A percentile compares a stretch with the other conserved stretches of the same genome.
phyloP scores from a whole-genome alignment of 768 basidiomycete species.

The Coprinopsis cinerea region DNA sequence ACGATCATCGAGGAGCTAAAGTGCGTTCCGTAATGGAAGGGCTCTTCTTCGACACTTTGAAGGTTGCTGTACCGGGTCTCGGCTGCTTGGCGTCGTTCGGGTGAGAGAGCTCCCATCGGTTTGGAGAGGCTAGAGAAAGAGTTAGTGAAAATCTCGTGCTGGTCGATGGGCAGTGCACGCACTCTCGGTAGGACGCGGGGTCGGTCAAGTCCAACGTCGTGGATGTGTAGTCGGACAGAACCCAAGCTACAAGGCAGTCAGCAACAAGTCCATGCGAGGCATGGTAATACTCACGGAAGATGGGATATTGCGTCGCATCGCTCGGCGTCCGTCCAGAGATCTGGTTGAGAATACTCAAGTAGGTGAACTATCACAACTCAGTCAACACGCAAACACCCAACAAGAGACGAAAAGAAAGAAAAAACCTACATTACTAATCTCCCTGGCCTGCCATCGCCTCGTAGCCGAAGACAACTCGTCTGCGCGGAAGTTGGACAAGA shows the following conservation, averaged over 20 bases:
- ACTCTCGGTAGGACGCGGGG: slow-evolving; percentile 70
- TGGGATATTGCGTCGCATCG: slow-evolving; percentile 92
- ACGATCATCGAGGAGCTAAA: slow-evolving; percentile 97
- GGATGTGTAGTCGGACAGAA: slow-evolving; percentile 80
- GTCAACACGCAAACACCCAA: neutral
- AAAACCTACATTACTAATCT: slow-evolving; percentile 79
- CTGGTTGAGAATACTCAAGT: slow-evolving; percentile 62
- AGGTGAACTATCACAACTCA: slow-evolving; percentile 5
- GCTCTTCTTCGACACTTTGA: slow-evolving; percentile 74
- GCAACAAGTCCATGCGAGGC: neutral
- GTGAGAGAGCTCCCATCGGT: slow-evolving; percentile 88
- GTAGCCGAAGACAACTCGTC: slow-evolving; percentile 71
- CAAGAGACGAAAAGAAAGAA: neutral
- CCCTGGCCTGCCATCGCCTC: slow-evolving; percentile 80
- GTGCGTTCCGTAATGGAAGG: slow-evolving; percentile 93
- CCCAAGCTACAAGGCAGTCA: slow-evolving; percentile 62
- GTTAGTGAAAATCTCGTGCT: neutral
- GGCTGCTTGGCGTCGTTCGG: slow-evolving; percentile 70
- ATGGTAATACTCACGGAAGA: slow-evolving; percentile 58
- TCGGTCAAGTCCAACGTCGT: slow-evolving; percentile 56
- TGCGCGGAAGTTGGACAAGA: slow-evolving; percentile 41
- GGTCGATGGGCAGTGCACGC: slow-evolving; percentile 22
- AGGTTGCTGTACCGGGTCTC: slow-evolving; percentile 68
- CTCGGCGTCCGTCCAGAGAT: slow-evolving; percentile 89
- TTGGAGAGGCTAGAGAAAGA: slow-evolving; percentile 52